Conservation (phyloP, 2,329 filamentous ascomycete species). For the Zalaria obscura region DNA sequence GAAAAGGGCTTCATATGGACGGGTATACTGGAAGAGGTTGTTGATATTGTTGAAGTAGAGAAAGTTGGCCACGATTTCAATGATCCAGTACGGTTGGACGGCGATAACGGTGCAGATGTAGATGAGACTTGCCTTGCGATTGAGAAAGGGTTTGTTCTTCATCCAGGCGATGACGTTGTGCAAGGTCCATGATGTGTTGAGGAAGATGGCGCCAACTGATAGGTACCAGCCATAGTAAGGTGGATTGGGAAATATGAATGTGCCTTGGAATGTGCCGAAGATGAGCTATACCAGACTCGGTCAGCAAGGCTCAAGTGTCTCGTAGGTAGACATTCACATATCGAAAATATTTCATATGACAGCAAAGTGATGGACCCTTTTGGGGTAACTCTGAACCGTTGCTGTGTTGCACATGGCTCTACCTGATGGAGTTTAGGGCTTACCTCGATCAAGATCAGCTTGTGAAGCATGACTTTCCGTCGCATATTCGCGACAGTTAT, state of each 20-base stretch:
- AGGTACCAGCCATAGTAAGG: conserved; percentile 51
- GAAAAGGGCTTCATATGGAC: conserved; percentile 43
- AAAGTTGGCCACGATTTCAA: conserved; percentile 53
- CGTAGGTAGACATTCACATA: background rate
- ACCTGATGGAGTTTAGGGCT: conserved; percentile 1
- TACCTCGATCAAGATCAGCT: conserved; percentile 36
- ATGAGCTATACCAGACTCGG: conserved; percentile 27
- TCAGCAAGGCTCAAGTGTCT: background rate
- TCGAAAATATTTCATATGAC: conserved; percentile 33
- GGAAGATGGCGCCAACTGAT: conserved; percentile 42
- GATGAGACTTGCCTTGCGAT: conserved; percentile 32
- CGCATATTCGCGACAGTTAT: conserved; percentile 36
- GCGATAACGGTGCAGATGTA: conserved; percentile 46
- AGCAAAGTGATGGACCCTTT: too few relatives aligned
- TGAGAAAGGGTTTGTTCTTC: conserved; percentile 46
- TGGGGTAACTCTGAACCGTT: too few relatives aligned
- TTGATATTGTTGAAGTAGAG: conserved; percentile 37
- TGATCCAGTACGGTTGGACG: conserved; percentile 48
- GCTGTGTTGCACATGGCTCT: too few relatives aligned
- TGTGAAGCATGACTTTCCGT: conserved; percentile 31
- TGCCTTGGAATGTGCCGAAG: conserved; percentile 42
- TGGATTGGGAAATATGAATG: conserved; percentile 16
- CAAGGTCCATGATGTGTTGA: conserved; percentile 49
- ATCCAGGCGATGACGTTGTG: conserved; percentile 57
- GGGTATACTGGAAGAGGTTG: conserved; percentile 25